Percentiles rank a stretch among this genome's conserved stretches.
phyloP scores from a whole-genome alignment of 2,329 filamentous ascomycete genomes.

The Claviceps paspali region DNA sequence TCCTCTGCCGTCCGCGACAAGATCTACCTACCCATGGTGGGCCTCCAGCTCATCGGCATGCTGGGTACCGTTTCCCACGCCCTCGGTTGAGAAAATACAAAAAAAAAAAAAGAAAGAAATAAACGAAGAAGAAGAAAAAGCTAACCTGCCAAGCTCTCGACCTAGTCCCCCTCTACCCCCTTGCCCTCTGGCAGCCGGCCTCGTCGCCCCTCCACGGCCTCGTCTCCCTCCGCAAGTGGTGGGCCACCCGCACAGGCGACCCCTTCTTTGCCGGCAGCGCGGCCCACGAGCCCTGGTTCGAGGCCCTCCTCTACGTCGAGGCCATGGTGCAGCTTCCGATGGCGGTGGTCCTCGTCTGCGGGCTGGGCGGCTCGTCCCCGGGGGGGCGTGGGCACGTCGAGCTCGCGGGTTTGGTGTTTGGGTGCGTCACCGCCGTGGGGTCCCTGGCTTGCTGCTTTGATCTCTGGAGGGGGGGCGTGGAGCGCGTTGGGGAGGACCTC shows the following conservation, averaged over 20 bases:
- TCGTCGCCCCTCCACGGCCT: conserved; percentile 33
- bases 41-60: conserved; percentile 21
- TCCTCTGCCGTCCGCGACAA: conserved; percentile 14
- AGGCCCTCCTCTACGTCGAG: conserved; percentile 35
- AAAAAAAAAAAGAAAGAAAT: not conserved
- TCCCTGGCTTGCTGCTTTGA: conserved; percentile 36
- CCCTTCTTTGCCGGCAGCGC: conserved; percentile 30
- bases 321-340: conserved; percentile 34
- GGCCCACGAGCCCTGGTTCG: conserved; percentile 31
- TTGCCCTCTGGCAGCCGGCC: conserved; percentile 24
- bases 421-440: conserved; percentile 34
- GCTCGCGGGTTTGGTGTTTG: conserved; percentile 36
- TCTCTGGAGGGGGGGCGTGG: conserved; percentile 22
- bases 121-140: not conserved
- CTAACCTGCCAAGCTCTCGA: conserved; percentile 29
- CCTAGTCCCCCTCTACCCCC: conserved; percentile 36
- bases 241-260: conserved; percentile 34
- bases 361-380: conserved; percentile 23
- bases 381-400: conserved; percentile 26
- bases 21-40: conserved; percentile 20
- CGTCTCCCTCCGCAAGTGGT: conserved; percentile 28
- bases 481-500: conserved; percentile 15
- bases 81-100: not conserved
- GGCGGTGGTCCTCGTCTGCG: conserved; percentile 29
- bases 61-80: conserved; percentile 12